Evolutionary conservation across 345 rosid species (phyloP), one percentile per base, ranked within the genome.

Genomic region (Rhizophora mangle): DNA sequence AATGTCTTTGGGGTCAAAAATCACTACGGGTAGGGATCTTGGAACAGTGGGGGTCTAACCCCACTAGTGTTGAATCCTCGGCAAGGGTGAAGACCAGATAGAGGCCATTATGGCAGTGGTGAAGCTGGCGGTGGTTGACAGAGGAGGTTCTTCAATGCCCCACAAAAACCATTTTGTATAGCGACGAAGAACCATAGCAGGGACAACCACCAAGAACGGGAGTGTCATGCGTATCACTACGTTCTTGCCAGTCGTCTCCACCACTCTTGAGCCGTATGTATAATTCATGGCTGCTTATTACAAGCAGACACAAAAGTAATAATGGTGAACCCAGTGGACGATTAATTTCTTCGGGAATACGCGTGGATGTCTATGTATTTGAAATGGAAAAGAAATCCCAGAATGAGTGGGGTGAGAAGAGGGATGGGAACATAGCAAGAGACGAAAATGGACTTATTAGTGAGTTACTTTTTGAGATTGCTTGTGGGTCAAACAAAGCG

Each of bases 141-240:
- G 62, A 34, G 85, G 68, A 20, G 84, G 72, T 56, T 88, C 89
- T 57, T 88, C 98, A 62, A 76, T 39, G 74, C 91, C 82, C 88
- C 95, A 86, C 71, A 69, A 70, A 32, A 70, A 75, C 74, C 79
- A 70, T 65, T 75, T 75, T 27, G 74, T 74, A 61, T 75, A 75
- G 8, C 60, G 63, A 65, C 65, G 79, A 59, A 75, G 74, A 31
- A 75, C 54, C 5, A 75, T 54, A 19, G 70, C 57, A 46, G 70
- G 65, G 53, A 75, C 67, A 22, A 75, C 71, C 27, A 65, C 71
- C 58, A 70, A 7, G 49, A 70, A 75, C 10, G 70, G 68, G 43
- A 75, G 43, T 37, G 70, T 61, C 26, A 70, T 65, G 37, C 74
- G 71, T 3, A 75, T 47, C 20, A 70, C 63, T 66, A 51, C 61